Base-by-base conservation (phyloP, 1,139 yeast species). In the Candida buenavistaensis region DNA sequence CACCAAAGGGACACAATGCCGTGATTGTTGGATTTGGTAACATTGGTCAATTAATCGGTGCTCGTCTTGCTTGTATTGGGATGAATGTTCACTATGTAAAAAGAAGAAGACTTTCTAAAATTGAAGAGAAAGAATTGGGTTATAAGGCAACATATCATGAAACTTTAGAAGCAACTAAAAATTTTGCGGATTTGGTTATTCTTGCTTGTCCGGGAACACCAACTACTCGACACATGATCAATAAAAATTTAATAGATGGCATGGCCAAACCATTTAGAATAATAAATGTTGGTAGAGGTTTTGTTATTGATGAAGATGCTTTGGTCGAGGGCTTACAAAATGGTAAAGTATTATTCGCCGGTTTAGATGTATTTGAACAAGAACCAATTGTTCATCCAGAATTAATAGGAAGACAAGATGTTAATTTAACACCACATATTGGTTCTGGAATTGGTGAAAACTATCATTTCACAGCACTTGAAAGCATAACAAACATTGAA, bases 11-110 rank as follows among this genome's bases (percentile, higher is more conserved):
- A 28, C 83, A 80, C 48, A 62, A 65, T 22, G 90, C 71, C 1
- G 80, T 85, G 4, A 72, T 87, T 28, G 76, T 84, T 2, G 96
- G 95, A 0, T 81, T 86, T 50, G 96, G 96, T 2, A 69, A 77
- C 26, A 86, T 87, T 48, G 95, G 95, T 5, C 71, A 71, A 51
- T 68, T 72, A 23, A 76, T 84, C 35, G 95, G 81, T 3, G 54
- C 60, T 31, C 68, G 84, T 46, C 66, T 85, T 45, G 42, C 63
- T 21, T 64, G 63, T 7, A 61, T 87, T 28, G 90, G 89, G 5
- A 82, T 86, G 89, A 60, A 75, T 14, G 68, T 85, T 21, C 74
- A 74, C 46, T 84, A 82, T 49, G 72, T 75, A 40, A 83, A 82
- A 50, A 66, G 92, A 46, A 63, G 66, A 0, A 62, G 64, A 23